phyloP scores from a whole-genome alignment of 805 yeast genomes.

The Cyberlindnera amylophila region DNA sequence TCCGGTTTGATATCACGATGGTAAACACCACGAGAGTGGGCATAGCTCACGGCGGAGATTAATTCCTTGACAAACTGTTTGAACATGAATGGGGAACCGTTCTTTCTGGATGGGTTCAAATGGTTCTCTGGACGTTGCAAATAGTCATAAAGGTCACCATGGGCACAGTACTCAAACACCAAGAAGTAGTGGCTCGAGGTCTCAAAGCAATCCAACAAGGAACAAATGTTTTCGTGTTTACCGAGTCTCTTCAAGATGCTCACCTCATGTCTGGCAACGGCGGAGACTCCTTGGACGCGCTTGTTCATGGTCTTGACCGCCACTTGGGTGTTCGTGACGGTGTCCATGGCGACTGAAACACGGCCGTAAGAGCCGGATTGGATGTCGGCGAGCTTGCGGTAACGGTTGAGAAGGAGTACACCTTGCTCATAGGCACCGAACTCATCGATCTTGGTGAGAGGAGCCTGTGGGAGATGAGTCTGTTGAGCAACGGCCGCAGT shows the following conservation, averaged over 20 bases:
- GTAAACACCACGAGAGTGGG: conserved; percentile 57
- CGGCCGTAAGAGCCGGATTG: conserved; percentile 55
- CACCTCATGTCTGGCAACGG: conserved; percentile 55
- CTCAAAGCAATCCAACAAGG: conserved; percentile 54
- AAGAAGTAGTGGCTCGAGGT: conserved; percentile 47
- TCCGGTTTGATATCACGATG: conserved; percentile 78
- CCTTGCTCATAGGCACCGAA: conserved; percentile 40
- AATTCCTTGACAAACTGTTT: conserved; percentile 45
- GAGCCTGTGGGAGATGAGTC: background rate
- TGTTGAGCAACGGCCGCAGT: conserved; percentile 9
- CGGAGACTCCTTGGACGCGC: conserved; percentile 35
- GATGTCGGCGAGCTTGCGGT: conserved; percentile 38
- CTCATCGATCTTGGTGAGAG: conserved; percentile 30
- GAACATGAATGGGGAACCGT: conserved; percentile 25
- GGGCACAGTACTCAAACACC: conserved; percentile 62
- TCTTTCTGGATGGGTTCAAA: conserved; percentile 14
- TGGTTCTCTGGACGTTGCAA: conserved; percentile 27
- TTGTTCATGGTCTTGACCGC: conserved; percentile 55
- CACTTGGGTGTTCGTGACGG: conserved; percentile 32
- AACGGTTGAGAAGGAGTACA: conserved; percentile 34
- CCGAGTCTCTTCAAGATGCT: conserved; percentile 30
- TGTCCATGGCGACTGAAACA: conserved; percentile 51
- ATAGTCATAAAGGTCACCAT: conserved; percentile 65
- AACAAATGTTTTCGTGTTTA: conserved; percentile 50
- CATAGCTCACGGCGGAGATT: conserved; percentile 45